Base-by-base conservation (phyloP, 2,329 filamentous ascomycete genomes). In the Ophiostoma tasmaniense region DNA sequence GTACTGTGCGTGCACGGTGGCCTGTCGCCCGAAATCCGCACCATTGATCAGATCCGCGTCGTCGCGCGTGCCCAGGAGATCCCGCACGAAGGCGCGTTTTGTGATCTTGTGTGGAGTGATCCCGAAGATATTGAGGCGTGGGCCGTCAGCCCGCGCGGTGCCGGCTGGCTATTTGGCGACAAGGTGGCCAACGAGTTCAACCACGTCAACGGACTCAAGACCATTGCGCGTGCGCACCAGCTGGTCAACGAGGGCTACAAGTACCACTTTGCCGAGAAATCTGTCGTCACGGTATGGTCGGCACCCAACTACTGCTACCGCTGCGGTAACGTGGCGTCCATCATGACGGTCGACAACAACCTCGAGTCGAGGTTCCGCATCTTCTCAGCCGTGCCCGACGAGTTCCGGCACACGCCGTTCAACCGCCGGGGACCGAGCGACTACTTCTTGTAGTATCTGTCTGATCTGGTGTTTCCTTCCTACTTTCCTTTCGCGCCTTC, bases 211-310 rank as follows among this genome's bases (percentile, higher is more conserved):
- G 92, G 90, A 71, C 91, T 99, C 83, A 95, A 90, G 72, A 91
- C 98, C 75, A 99, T 99, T 76, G 86, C 97, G 35, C 90, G 95
- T 66, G 95, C 95, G n/a, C 95, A 99, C 79, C 95, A 99, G 80
- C 85, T 99, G 1, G 97, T 97, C 74, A 96, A 99, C 75, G 95
- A 99, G 80, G 95, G 95, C 3, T 99, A 96, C 80, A 97, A 99
- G 87, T 98, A 96, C 78, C 94, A 98, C 77, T 98, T 98, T 80
- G 85, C 90, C 68, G 91, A 97, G 78, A 94, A 95, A 80, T 96
- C 96, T 14, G 93, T 97, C 59, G 93, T 97, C 22, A 99, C 95
- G 0, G 95, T 99, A 28, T 99, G 95, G 95, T 97, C 93, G 70
- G 95, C 95, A 3, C 95, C 95, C 4, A 99, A 96, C 77, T 95